Base-by-base conservation (phyloP, 2,329 filamentous ascomycete species). In the Beauveria asiatica region DNA sequence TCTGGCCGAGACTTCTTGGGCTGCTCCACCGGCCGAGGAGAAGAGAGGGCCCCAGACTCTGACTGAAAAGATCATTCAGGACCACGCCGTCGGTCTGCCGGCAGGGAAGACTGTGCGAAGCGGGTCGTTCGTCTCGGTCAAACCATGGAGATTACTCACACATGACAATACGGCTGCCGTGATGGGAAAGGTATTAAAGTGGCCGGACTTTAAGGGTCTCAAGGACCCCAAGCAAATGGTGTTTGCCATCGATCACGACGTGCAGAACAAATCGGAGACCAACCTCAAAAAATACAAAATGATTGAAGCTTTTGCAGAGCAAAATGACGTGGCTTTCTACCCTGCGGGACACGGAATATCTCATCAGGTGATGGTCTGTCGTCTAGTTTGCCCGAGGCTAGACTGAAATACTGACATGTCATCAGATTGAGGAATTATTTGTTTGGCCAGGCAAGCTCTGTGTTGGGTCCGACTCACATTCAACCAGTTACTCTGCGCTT, bases 11-110 rank as follows among this genome's bases (percentile, higher is more conserved):
- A 37, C 42, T 11, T 48, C 54, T 5, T 57, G 27, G 30, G 39
- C 50, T 25, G 50, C 17, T 13, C 27, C 54, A 7, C 30, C 54
- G 21, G 44, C 27, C 11, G 54, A 48, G 42, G 42, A 25, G 17
- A 46, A 16, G n/a, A 16, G 54, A 39, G n/a, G 41, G 2, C 83
- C 89, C 0, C 92, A 96, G 74, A 97, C 90, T 3, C 75, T 96
- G 56, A 94, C 90, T 3, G 92, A 97, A 73, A 96, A 96, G 79
- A 96, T 97, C 62, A 87, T 96, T 0, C 92, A 97, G 72, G 76
- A 81, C 17, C 87, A 96, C 73, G 82, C 90, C 0, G 80, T 92
- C n/a, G 90, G 86, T 10, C 81, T 96, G 1, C 75, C 89, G 1
- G 73, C 83, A 11, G 90, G 85, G 62, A 96, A 96, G 76, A 78